Evolutionary conservation across 345 rosid genomes (phyloP), one percentile per base, ranked within the genome.

Genomic region (Odontarrhena argentea): DNA sequence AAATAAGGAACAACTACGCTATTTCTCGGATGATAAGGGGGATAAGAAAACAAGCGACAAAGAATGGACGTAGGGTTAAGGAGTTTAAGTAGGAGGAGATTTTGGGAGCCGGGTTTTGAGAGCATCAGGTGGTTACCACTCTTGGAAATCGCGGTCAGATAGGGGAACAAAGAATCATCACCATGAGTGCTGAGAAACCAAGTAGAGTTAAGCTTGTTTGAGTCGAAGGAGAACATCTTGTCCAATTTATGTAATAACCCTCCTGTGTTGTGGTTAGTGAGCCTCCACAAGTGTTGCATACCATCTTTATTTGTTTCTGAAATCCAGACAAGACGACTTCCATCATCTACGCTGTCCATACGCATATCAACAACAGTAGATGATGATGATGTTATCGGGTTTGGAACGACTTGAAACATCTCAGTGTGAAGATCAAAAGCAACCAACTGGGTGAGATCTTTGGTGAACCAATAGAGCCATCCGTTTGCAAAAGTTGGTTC

Each of bases 351-450:
- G 11, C 9, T 36, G 0, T 4, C 34, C 55, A 62, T 47, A 4
- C 5, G 18, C 7, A 48, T 48, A 36, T n/a, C 1, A 61, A 47
- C 6, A 32, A 4, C 6, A 3, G 36, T 4, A 22, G 41, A 44
- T 44, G 44, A 47, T 62, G 34, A 34, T 5, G 36, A 32, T 5
- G 36, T 5, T 32, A 60, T 5, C 0, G 40, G 64, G 1, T 43
- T 44, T 9, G 64, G 67, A 48, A 63, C 8, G 8, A 63, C 9
- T 22, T 2, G 13, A 63, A 63, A 36, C 36, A 8, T 8, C 36
- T 63, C 56, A 55, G 12, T 24, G 46, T 63, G 67, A 36, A 63
- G 46, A 63, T 48, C 67, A 36, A 63, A 63, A 36, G 56, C 56
- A 63, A 63, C 5, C n/a, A 48, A 24, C 7, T 36, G 36, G 2